phyloP scores from a whole-genome alignment of 192 early-diverging fungal species.

The Linnemannia elongata region DNA sequence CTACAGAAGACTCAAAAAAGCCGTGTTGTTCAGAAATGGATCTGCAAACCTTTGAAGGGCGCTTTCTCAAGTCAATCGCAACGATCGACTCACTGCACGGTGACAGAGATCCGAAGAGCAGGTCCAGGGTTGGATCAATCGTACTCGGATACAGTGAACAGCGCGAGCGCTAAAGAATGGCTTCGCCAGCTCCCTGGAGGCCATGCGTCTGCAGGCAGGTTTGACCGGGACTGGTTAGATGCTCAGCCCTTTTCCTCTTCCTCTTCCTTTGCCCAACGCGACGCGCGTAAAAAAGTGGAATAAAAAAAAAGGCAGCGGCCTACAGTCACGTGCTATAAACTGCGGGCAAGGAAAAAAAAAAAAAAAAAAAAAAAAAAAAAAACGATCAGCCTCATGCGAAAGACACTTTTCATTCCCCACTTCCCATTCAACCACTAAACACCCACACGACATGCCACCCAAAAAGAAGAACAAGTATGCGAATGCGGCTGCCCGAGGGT shows the following conservation, averaged over 20 bases:
- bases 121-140: neutral
- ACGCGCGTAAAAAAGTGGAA: neutral
- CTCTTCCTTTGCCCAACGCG: neutral
- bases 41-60: neutral
- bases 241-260: neutral
- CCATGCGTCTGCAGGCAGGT: neutral
- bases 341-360: neutral
- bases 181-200: neutral
- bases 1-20: neutral
- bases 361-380: neutral
- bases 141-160: neutral
- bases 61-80: neutral
- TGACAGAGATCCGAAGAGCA: neutral
- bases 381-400: neutral
- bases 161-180: neutral
- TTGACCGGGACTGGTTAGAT: neutral
- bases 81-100: neutral
- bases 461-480: constrained; percentile 60
- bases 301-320: neutral
- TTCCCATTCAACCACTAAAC: neutral
- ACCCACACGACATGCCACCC: constrained; percentile 26
- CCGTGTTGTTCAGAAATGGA: neutral
- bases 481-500: constrained; percentile 50
- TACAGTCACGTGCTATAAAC: neutral
- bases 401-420: neutral